Evolutionary conservation across 257 asterid species (phyloP), one percentile per base, ranked within the genome.

Genomic region (Solanum dulcamara): DNA sequence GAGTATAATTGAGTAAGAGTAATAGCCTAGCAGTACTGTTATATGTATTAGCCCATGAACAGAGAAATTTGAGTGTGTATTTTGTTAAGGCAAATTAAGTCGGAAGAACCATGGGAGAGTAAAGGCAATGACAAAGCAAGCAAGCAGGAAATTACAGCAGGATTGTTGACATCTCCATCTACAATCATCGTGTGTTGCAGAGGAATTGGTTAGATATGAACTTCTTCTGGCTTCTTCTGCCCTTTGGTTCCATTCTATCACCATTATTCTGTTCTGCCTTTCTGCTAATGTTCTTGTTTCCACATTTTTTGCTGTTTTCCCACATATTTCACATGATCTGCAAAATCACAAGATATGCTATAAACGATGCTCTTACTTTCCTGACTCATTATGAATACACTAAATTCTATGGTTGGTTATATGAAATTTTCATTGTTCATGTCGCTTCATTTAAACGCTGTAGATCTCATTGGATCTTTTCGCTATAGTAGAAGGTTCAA

Each of bases 311-410:
- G 91, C 92, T 18, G 80, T 86, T 42, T 86, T 84, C 5, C 92
- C 93, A 85, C 95, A 91, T 9, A 93, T 92, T 85, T 93, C 94
- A 42, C 97, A 92, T 28, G 75, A 37, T 84, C 95, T 93, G 91
- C 42, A 70, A 3, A 22, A 57, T 77, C 24, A n/a, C 22, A 72
- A n/a, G 55, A 11, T 3, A 72, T 22, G 26, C 0, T 24, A 8
- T 15, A 32, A 62, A 20, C n/a, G 15, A 67, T 67, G 14, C 33
- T 22, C 3, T 22, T 71, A 37, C 10, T 7, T 1, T 64, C 28
- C 30, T 57, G 30, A 57, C 30, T 22, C 64, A 9, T 17, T n/a
- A 9, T 60, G 33, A 60, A 60, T 60, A 24, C 70, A 62, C 9
- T 60, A 8, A 0, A 7, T 26, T 24, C 35, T 60, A 4, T 8